phyloP scores from a whole-genome alignment of 2,329 filamentous ascomycete species.

The Colletotrichum filicis region DNA sequence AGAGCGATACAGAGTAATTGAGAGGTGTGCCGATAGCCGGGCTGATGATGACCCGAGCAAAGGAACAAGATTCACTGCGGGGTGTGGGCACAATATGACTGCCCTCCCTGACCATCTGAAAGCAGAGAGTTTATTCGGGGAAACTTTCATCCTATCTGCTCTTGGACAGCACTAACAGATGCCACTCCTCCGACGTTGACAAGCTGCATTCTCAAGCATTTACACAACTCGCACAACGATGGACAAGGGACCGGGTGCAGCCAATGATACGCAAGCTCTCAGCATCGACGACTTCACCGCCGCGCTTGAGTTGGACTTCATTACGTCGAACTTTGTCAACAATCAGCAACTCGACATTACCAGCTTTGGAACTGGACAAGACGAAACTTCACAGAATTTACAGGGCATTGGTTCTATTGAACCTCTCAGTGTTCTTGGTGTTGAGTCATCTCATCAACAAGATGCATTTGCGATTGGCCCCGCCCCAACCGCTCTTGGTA shows the following conservation, averaged over 20 bases:
- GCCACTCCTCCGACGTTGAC: neutral
- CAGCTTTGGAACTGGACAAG: neutral
- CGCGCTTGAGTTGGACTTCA: slow-evolving; percentile 1
- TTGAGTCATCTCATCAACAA: neutral
- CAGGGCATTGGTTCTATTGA: neutral
- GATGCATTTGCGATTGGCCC: neutral
- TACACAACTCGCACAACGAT: slow-evolving; percentile 9
- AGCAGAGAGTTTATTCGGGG: neutral
- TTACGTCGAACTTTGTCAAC: neutral
- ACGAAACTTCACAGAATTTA: neutral
- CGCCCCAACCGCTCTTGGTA: neutral
- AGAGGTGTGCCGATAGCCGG: neutral
- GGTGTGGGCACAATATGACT: neutral
- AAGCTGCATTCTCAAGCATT: slow-evolving; percentile 3
- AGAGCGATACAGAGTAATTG: too few species aligned
- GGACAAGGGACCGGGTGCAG: slow-evolving; percentile 8
- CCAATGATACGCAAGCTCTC: slow-evolving; percentile 13
- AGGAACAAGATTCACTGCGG: neutral
- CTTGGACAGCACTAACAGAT: neutral
- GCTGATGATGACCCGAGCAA: neutral
- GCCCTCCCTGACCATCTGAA: neutral
- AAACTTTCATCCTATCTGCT: slow-evolving; percentile 18
- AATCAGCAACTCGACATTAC: neutral
- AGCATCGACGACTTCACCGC: slow-evolving; percentile 20
- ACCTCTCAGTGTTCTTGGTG: neutral